Evolutionary conservation across 75 land plant genomes (phyloP).

Genomic region (Chamaecyparis obtusa): DNA sequence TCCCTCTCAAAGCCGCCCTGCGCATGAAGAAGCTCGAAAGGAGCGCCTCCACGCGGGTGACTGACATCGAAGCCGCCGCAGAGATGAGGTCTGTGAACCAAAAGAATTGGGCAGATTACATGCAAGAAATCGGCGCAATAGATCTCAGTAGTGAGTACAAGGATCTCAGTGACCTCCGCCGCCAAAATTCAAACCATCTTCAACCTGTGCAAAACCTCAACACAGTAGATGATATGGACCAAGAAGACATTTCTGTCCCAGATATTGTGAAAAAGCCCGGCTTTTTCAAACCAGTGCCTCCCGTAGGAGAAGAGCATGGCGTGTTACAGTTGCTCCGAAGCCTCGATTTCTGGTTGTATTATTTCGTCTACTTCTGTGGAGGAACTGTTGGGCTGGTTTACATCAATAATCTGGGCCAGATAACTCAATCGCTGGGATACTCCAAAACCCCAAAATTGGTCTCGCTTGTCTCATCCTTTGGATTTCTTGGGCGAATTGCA

Average conservation of each 20-base stretch:
- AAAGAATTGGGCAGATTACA: background rate
- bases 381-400: conserved; percentile 60
- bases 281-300: background rate
- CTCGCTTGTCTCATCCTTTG: conserved; percentile 43
- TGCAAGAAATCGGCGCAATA: background rate
- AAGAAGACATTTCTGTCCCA: background rate
- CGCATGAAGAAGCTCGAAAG: background rate
- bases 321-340: conserved; percentile 24
- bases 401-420: conserved; percentile 71
- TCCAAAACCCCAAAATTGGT: conserved; percentile 24
- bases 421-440: conserved; percentile 48
- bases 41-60: background rate
- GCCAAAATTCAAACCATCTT: conserved; percentile 16
- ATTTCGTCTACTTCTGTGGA: conserved; percentile 53
- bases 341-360: conserved; percentile 63
- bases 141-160: background rate
- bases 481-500: conserved; percentile 71
- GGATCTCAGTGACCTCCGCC: conserved; percentile 17
- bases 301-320: conserved; percentile 56
- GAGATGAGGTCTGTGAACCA: background rate
- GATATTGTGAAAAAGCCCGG: conserved; percentile 5
- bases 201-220: conserved; percentile 11
- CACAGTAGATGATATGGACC: background rate
- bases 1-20: background rate
- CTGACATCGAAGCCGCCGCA: background rate